Percentiles rank a stretch among this genome's conserved stretches.
Evolutionary conservation across 2,329 filamentous ascomycete genomes (phyloP).

Genomic region (Pseudocercospora fuligena): DNA sequence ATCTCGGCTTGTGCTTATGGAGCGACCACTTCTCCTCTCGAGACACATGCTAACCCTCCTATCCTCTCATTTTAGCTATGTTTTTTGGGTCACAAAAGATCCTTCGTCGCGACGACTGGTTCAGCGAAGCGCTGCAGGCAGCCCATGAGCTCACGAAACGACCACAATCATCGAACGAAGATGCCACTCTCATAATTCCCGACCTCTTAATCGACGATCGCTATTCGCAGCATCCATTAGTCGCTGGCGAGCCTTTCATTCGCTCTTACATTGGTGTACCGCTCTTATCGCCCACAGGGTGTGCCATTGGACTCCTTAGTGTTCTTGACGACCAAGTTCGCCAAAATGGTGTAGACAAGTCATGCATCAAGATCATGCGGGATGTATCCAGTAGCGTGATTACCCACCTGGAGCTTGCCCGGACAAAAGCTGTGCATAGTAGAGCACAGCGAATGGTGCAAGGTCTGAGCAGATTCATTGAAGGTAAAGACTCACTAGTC

Average conservation of each 20-base stretch:
- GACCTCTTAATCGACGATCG: constrained; percentile 30
- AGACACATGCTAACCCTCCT: not conserved
- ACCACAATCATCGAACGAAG: not conserved
- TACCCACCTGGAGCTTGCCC: constrained; percentile 64
- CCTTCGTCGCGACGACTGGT: constrained; percentile 41
- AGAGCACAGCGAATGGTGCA: constrained; percentile 59
- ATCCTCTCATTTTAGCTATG: constrained; percentile 21
- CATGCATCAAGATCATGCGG: constrained; percentile 59
- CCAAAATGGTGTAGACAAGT: constrained; percentile 50
- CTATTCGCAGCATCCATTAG: constrained; percentile 33
- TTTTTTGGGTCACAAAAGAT: constrained; percentile 39
- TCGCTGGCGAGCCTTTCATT: constrained; percentile 29
- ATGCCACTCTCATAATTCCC: constrained; percentile 41
- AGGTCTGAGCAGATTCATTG: constrained; percentile 57
- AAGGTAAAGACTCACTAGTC: constrained; percentile 37
- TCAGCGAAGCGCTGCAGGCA: constrained; percentile 40
- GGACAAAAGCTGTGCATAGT: constrained; percentile 56
- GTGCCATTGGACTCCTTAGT: constrained; percentile 63
- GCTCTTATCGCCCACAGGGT: constrained; percentile 61
- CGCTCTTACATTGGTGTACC: constrained; percentile 65
- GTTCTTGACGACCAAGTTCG: constrained; percentile 63
- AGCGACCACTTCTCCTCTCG: no score
- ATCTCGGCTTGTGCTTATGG: not conserved
- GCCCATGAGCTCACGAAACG: not conserved
- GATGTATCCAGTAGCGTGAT: constrained; percentile 63